These are phyloP conservation scores for Linum trigynum DNA, from an alignment of 345 rosid species.

Conservation along the genomic window DNA sequence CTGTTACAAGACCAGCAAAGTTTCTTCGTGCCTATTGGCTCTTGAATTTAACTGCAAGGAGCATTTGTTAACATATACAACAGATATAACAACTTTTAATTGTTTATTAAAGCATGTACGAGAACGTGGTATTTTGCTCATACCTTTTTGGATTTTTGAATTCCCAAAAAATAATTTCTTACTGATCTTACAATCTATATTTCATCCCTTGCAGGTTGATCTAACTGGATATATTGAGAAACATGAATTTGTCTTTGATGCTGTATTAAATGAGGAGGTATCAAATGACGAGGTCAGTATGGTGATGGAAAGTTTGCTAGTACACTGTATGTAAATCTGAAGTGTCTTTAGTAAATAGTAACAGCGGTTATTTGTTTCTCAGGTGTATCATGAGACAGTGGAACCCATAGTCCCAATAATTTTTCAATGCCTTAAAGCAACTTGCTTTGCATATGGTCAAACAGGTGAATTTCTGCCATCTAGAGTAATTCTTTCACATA, in stretches of 20 bases:
- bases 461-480: constrained; percentile 46
- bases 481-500: not conserved
- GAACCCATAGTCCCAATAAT: constrained; percentile 95
- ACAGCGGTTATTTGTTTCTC: constrained; percentile 5
- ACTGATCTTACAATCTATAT: constrained; percentile 6
- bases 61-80: too few species aligned
- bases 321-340: not conserved
- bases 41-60: not conserved
- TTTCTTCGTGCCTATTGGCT: not conserved
- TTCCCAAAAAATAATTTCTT: not conserved
- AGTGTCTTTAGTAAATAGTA: not conserved
- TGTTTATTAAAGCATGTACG: not conserved
- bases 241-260: constrained; percentile 95
- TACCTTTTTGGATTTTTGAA: not conserved
- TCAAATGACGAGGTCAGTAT: constrained; percentile 86
- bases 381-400: constrained; percentile 90
- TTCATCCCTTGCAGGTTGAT: constrained; percentile 59
- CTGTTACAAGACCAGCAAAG: not conserved
- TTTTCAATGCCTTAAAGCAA: constrained; percentile 86
- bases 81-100: too few species aligned
- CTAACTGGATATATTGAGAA: constrained; percentile 83
- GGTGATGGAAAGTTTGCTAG: not conserved
- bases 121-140: not conserved
- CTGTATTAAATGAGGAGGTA: constrained; percentile 90
- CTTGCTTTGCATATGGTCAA: constrained; percentile 98